phyloP scores from a whole-genome alignment of 495 filamentous ascomycete genomes.

The Penicillium canariense region DNA sequence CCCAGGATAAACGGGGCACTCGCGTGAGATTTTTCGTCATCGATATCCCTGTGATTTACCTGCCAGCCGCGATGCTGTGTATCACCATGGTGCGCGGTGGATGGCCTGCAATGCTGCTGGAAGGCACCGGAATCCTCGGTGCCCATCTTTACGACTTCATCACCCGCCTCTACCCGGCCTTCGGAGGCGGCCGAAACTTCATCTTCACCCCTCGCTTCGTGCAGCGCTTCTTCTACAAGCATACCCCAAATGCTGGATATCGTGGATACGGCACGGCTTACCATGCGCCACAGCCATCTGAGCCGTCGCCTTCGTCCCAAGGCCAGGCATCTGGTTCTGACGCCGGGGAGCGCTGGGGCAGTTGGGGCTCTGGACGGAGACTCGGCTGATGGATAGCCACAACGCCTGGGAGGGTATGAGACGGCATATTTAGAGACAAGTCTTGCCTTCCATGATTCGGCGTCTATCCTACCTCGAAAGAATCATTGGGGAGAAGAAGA shows the following conservation, averaged over 20 bases:
- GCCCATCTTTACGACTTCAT: conserved; percentile 87
- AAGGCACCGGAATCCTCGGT: conserved; percentile 69
- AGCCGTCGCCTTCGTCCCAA: conserved; percentile 26
- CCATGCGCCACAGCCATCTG: conserved; percentile 25
- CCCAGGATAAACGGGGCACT: conserved; percentile 74
- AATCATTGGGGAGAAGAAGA: neutral
- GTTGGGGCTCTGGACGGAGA: conserved; percentile 63
- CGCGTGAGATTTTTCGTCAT: conserved; percentile 72
- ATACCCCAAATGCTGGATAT: conserved; percentile 26
- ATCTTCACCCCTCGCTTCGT: conserved; percentile 68
- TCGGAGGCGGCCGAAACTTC: conserved; percentile 73
- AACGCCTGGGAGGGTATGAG: neutral
- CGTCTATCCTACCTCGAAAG: neutral
- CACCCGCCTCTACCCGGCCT: conserved; percentile 75
- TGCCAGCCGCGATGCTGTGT: conserved; percentile 74
- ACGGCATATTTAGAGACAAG: neutral
- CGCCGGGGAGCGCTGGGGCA: conserved; percentile 56
- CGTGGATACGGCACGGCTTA: conserved; percentile 62
- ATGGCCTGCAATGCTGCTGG: conserved; percentile 46
- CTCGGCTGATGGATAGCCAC: conserved; percentile 46
- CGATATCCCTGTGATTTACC: conserved; percentile 67
- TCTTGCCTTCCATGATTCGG: neutral
- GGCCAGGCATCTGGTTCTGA: conserved; percentile 33
- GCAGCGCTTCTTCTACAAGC: conserved; percentile 55
- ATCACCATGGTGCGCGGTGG: conserved; percentile 60